Percentiles rank a stretch among this genome's conserved stretches.
Evolutionary conservation across 2,329 filamentous ascomycete genomes (phyloP).

Genomic region (Massarina eburnea): DNA sequence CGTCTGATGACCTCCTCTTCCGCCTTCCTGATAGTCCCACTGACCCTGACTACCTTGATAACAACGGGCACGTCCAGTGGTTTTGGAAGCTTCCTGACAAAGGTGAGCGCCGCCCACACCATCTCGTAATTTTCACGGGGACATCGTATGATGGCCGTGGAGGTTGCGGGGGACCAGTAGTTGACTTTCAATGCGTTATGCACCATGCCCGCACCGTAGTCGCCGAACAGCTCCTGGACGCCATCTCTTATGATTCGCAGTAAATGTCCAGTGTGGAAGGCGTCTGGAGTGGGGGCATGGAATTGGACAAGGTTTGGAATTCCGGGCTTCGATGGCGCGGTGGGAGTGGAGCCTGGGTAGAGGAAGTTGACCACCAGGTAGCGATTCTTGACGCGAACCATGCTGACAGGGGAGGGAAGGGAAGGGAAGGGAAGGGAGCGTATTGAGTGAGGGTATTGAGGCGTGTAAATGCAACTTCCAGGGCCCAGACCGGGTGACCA

Average conservation of each 20-base stretch:
- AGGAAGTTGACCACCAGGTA: slow-evolving; percentile 95
- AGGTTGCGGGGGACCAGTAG: slow-evolving; percentile 89
- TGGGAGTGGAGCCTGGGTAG: slow-evolving; percentile 64
- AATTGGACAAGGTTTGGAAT: slow-evolving; percentile 68
- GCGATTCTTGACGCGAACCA: slow-evolving; percentile 96
- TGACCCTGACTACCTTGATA: slow-evolving; percentile 82
- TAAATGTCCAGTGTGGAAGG: slow-evolving; percentile 67
- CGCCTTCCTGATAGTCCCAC: slow-evolving; percentile 88
- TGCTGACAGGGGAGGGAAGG: slow-evolving; percentile 40
- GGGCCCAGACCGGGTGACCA: too few relatives aligned
- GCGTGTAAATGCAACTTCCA: too few relatives aligned
- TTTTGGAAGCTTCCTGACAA: slow-evolving; percentile 70
- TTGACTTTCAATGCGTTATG: slow-evolving; percentile 76
- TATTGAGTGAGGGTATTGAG: too few relatives aligned
- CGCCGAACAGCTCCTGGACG: slow-evolving; percentile 58
- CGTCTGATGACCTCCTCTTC: slow-evolving; percentile 86
- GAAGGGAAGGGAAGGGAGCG: too few relatives aligned
- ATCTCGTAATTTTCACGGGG: slow-evolving; percentile 80
- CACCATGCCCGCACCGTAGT: slow-evolving; percentile 79
- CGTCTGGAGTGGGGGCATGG: slow-evolving; percentile 75
- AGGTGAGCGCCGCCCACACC: slow-evolving; percentile 86
- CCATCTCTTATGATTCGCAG: slow-evolving; percentile 61
- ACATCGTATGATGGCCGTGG: slow-evolving; percentile 86
- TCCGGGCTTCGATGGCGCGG: slow-evolving; percentile 35
- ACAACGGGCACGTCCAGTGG: slow-evolving; percentile 66